A percentile compares a stretch with the other conserved stretches of the same genome.
These are phyloP conservation scores for Thecaphora frezii DNA, from an alignment of 1,284 basidiomycete genomes.

Conservation along the genomic window DNA sequence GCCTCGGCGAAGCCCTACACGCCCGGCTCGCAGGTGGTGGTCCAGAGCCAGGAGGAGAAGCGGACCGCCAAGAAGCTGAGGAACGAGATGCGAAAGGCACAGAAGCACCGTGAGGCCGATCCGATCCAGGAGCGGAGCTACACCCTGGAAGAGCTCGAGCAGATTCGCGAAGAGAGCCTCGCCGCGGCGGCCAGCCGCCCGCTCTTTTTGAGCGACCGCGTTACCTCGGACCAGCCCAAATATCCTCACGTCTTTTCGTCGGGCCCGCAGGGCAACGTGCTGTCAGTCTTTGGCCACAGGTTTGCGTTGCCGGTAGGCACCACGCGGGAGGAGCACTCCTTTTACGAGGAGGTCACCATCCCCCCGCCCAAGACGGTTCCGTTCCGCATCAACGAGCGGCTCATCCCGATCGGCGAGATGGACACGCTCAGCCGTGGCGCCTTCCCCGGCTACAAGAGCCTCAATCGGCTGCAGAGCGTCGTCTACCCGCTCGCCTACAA, in stretches of 20 bases:
- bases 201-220: constrained; percentile 67
- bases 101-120: constrained; percentile 14
- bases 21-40: constrained; percentile 53
- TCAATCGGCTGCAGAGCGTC: constrained; percentile 95
- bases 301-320: constrained; percentile 86
- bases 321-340: constrained; percentile 65
- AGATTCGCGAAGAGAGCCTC: constrained; percentile 70
- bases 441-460: constrained; percentile 81
- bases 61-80: constrained; percentile 52
- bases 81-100: constrained; percentile 28
- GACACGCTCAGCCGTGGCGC: constrained; percentile 80
- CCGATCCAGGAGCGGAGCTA: constrained; percentile 59
- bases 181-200: constrained; percentile 71
- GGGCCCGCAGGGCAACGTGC: constrained; percentile 68
- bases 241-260: constrained; percentile 91
- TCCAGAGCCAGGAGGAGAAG: constrained; percentile 53
- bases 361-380: constrained; percentile 83
- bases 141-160: constrained; percentile 66
- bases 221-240: constrained; percentile 64
- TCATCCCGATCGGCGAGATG: constrained; percentile 74
- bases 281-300: constrained; percentile 73
- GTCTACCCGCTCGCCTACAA: constrained; percentile 90
- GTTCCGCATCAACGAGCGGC: constrained; percentile 72
- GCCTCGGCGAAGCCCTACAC: constrained; percentile 39
- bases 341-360: constrained; percentile 75